These are phyloP conservation scores for Neonothopanus nambi DNA, from an alignment of 1,284 basidiomycete species.

Conservation along the genomic window DNA sequence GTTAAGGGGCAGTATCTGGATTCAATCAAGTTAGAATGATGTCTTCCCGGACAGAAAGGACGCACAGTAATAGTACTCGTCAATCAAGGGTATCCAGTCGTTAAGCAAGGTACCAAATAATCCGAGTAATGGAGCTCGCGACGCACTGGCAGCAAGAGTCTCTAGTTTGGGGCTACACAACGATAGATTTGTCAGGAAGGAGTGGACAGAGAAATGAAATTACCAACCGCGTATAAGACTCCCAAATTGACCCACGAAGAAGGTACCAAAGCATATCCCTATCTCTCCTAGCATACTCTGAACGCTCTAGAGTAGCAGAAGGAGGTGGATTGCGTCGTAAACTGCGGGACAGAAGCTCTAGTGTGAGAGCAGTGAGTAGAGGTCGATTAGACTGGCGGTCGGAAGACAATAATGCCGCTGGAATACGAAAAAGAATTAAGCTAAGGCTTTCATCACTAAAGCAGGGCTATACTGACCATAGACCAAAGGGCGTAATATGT, in stretches of 20 bases:
- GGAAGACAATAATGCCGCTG: conserved; percentile 40
- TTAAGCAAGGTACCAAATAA: conserved; percentile 76
- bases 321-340: conserved; percentile 63
- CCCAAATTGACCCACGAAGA: conserved; percentile 88
- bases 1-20: conserved; percentile 55
- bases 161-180: conserved; percentile 71
- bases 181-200: conserved; percentile 13
- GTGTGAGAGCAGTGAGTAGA: conserved; percentile 53
- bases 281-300: conserved; percentile 82
- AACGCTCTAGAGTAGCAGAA: conserved; percentile 66
- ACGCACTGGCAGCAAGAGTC: conserved; percentile 56
- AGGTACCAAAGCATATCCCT: conserved; percentile 85
- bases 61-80: conserved; percentile 95
- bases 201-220: not conserved
- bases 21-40: conserved; percentile 11
- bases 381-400: conserved; percentile 47
- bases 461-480: conserved; percentile 53
- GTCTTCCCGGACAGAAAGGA: conserved; percentile 21
- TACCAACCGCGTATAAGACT: conserved; percentile 75
- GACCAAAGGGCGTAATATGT: conserved; percentile 68
- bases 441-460: conserved; percentile 12
- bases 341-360: conserved; percentile 68
- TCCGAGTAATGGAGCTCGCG: conserved; percentile 71
- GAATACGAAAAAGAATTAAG: conserved; percentile 8
- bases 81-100: conserved; percentile 92